phyloP scores from a whole-genome alignment of 2,329 filamentous ascomycete species.

The Claviceps humidiphila region DNA sequence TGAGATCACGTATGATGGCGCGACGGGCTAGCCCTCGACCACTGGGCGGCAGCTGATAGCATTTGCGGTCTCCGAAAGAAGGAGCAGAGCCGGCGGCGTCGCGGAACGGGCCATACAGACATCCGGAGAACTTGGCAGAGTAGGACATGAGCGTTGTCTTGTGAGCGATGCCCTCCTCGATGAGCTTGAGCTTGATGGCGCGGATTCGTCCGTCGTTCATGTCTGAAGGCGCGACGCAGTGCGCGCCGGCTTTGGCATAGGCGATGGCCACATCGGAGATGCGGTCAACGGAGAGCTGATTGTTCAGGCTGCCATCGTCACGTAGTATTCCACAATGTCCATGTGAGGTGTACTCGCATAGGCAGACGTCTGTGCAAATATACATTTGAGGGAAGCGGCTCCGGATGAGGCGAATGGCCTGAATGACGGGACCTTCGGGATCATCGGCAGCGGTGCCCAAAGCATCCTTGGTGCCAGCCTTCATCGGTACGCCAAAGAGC shows the following conservation, averaged over 20 bases:
- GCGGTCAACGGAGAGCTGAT: constrained; percentile 81
- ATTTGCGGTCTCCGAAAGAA: constrained; percentile 86
- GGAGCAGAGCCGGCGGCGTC: constrained; percentile 87
- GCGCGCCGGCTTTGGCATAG: constrained; percentile 88
- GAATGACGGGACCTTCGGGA: constrained; percentile 82
- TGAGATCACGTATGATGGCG: constrained; percentile 80
- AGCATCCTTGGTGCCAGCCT: constrained; percentile 71
- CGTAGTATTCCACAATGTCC: constrained; percentile 94
- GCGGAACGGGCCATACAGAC: constrained; percentile 91
- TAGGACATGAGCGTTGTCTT: constrained; percentile 93
- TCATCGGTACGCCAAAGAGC: constrained; percentile 84
- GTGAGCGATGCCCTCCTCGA: constrained; percentile 87
- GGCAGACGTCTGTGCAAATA: constrained; percentile 83
- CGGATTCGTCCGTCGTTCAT: constrained; percentile 98
- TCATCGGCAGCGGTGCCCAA: constrained; percentile 89
- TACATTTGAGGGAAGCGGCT: constrained; percentile 81
- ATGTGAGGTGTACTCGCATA: constrained; percentile 97
- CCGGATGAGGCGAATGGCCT: constrained; percentile 70
- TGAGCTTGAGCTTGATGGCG: constrained; percentile 94
- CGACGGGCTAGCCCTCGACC: constrained; percentile 83
- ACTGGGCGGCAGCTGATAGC: constrained; percentile 91
- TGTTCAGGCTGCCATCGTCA: constrained; percentile 87
- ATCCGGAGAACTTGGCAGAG: constrained; percentile 93
- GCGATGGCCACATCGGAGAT: constrained; percentile 96
- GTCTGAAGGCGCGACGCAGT: constrained; percentile 93